These are phyloP conservation scores for Penicillium riverlandense DNA, from an alignment of 495 filamentous ascomycete genomes.

Conservation along the genomic window DNA sequence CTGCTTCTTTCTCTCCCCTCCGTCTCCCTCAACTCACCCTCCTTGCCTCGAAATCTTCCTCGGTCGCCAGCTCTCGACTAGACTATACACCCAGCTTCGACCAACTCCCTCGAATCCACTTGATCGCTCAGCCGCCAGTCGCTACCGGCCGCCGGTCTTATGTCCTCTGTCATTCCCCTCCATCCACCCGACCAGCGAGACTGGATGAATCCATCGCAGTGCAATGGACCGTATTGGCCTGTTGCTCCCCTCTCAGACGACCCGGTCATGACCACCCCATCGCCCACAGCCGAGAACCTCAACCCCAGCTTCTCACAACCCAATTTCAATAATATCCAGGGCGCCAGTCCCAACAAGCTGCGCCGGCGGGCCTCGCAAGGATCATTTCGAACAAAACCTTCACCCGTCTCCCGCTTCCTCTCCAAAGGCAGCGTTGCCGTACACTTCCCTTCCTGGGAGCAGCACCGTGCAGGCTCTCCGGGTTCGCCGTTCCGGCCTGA, in stretches of 20 bases:
- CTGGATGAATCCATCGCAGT: slow-evolving; percentile 31
- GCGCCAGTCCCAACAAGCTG: slow-evolving; percentile 20
- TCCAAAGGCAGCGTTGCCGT: slow-evolving; percentile 32
- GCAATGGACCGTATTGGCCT: slow-evolving; percentile 32
- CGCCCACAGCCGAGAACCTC: slow-evolving; percentile 6
- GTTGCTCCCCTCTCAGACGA: slow-evolving; percentile 18
- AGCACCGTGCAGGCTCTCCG: slow-evolving; percentile 21
- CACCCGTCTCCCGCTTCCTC: slow-evolving; percentile 32
- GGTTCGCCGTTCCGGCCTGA: slow-evolving; percentile 20
- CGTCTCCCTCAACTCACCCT: slow-evolving; percentile 3
- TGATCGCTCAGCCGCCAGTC: not conserved
- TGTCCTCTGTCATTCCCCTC: slow-evolving; percentile 1
- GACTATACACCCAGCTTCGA: no score
- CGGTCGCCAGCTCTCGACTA: not conserved
- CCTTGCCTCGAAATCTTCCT: slow-evolving; percentile 2
- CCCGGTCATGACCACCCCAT: slow-evolving; percentile 23
- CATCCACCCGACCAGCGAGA: slow-evolving; percentile 12
- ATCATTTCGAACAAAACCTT: slow-evolving; percentile 31
- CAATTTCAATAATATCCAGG: slow-evolving; percentile 6
- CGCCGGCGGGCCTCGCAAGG: slow-evolving; percentile 37
- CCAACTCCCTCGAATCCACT: no score
- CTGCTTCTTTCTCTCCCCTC: slow-evolving; percentile 4
- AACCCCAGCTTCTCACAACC: slow-evolving; percentile 13
- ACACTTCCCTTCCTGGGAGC: slow-evolving; percentile 35
- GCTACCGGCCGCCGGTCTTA: slow-evolving; percentile 7